These are phyloP conservation scores for Chaetomium strumarium DNA, from an alignment of 2,329 filamentous ascomycete genomes.

Conservation along the genomic window DNA sequence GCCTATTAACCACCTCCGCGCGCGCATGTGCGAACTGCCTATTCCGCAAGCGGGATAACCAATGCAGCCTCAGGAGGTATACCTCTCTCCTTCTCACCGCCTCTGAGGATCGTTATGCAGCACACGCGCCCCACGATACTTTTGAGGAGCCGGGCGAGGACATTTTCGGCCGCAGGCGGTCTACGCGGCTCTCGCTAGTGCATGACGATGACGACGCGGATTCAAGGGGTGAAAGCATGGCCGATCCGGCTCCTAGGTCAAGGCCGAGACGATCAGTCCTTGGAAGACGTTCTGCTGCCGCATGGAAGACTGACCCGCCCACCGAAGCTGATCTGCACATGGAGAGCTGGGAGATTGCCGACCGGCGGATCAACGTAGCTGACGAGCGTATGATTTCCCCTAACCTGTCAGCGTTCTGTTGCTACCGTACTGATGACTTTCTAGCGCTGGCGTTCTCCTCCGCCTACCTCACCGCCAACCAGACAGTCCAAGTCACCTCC, in stretches of 20 bases:
- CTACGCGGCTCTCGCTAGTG: background rate
- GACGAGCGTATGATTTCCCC: background rate
- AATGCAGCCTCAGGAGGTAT: constrained; percentile 11
- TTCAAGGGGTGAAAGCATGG: background rate
- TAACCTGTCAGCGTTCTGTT: background rate
- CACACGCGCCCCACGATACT: background rate
- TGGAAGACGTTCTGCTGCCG: background rate
- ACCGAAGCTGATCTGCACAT: constrained; percentile 8
- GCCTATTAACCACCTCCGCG: background rate
- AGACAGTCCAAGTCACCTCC: constrained; percentile 6
- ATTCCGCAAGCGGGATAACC: background rate
- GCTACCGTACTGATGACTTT: background rate
- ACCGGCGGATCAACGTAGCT: constrained; percentile 2
- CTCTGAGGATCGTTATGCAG: background rate
- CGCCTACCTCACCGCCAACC: constrained; percentile 11
- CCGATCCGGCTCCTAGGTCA: background rate
- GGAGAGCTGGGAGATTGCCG: constrained; percentile 19
- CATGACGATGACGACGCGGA: background rate
- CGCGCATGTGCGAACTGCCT: constrained; percentile 17
- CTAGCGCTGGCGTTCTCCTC: constrained; percentile 13
- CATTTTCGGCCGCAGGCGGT: background rate
- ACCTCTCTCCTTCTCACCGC: too few species aligned
- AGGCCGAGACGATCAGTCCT: background rate
- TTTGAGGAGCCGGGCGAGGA: background rate
- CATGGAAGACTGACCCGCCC: background rate